phyloP scores from a whole-genome alignment of 1,284 basidiomycete genomes.

The Schizopora paradoxa region DNA sequence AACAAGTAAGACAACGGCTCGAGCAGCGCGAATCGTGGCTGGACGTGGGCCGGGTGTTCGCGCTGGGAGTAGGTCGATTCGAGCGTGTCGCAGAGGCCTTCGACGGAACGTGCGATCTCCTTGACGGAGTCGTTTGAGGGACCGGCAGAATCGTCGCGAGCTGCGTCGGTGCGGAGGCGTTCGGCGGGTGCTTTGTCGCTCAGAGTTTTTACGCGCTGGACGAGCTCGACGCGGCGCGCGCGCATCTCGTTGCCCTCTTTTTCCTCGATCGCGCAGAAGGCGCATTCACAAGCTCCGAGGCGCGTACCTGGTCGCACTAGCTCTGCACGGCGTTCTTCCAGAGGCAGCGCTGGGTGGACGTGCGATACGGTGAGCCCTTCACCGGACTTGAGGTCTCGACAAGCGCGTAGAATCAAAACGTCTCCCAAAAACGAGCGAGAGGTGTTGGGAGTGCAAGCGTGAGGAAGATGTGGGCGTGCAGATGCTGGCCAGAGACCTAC shows the following conservation, averaged over 20 bases:
- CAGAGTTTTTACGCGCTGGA: constrained; percentile 11
- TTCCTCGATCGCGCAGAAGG: constrained; percentile 15
- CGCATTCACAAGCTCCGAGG: constrained; percentile 3
- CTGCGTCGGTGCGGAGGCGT: constrained; percentile 11
- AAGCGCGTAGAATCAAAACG: constrained; percentile 12
- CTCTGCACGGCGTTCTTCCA: constrained; percentile 12
- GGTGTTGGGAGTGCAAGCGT: constrained; percentile 15
- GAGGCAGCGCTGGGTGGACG: constrained; percentile 8
- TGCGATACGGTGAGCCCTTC: constrained; percentile 7
- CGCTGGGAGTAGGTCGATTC: constrained; percentile 13
- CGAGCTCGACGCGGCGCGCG: constrained; percentile 11
- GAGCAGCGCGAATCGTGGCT: constrained; percentile 15
- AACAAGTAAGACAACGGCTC: constrained; percentile 16
- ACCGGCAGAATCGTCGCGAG: constrained; percentile 3
- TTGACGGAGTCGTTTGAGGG: constrained; percentile 11
- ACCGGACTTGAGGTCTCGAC: constrained; percentile 8
- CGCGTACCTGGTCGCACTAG: constrained; percentile 2
- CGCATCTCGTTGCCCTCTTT: constrained; percentile 9
- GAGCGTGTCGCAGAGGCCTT: constrained; percentile 8
- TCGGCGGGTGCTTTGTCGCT: constrained; percentile 12
- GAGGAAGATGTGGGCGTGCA: constrained; percentile 5
- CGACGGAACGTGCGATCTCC: constrained; percentile 10
- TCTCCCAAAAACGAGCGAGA: constrained; percentile 13
- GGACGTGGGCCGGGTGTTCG: constrained; percentile 5
- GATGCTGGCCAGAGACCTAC: constrained; percentile 11